phyloP scores from a whole-genome alignment of 179 eudicot species.

The Beta corolliflora region DNA sequence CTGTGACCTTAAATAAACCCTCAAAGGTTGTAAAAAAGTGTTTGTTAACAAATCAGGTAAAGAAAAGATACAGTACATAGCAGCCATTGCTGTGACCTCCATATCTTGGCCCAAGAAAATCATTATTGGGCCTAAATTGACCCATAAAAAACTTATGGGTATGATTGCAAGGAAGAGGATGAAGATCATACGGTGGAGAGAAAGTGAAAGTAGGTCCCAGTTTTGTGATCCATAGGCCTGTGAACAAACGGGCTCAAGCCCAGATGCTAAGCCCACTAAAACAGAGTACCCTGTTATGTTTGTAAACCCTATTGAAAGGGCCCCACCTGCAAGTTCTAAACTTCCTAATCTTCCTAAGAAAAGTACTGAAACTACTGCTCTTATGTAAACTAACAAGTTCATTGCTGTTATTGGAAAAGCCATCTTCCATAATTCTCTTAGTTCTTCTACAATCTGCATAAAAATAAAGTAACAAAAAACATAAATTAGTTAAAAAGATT shows the following conservation, averaged over 20 bases:
- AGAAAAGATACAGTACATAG: constrained; percentile 69
- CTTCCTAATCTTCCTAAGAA: constrained; percentile 77
- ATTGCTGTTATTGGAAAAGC: constrained; percentile 78
- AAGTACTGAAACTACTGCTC: constrained; percentile 67
- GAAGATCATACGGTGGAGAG: constrained; percentile 70
- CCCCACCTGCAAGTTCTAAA: constrained; percentile 81
- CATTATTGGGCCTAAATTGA: constrained; percentile 69
- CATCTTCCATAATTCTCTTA: constrained; percentile 78
- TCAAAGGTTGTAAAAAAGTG: constrained; percentile 65
- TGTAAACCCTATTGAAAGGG: constrained; percentile 80
- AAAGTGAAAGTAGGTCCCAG: constrained; percentile 49
- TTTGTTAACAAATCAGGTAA: constrained; percentile 76
- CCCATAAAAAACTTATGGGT: constrained; percentile 70
- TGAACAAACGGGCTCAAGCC: constrained; percentile 80
- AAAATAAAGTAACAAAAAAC: background rate
- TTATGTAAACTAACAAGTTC: constrained; percentile 66
- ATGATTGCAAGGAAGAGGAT: constrained; percentile 57
- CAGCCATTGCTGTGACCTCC: constrained; percentile 73
- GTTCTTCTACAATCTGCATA: constrained; percentile 56
- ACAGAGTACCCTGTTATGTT: constrained; percentile 92
- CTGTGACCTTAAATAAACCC: constrained; percentile 86
- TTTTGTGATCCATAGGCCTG: constrained; percentile 66
- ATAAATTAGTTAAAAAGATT: background rate
- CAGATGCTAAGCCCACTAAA: constrained; percentile 73
- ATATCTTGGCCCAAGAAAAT: constrained; percentile 69